phyloP scores from a whole-genome alignment of 2,329 filamentous ascomycete genomes.

The Endothia cerciana region DNA sequence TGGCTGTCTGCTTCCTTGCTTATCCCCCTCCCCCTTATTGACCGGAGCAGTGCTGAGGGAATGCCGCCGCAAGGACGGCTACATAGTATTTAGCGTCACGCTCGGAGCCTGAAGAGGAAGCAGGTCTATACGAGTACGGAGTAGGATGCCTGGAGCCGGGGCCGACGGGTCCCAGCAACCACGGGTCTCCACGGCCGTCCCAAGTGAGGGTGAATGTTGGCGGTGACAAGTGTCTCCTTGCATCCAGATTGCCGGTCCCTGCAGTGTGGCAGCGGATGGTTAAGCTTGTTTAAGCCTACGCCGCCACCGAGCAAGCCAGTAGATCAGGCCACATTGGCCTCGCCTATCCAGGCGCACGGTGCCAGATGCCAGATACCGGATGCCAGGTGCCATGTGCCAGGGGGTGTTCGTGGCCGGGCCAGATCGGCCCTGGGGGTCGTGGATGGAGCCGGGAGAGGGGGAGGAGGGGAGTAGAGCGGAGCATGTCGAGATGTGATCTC shows the following conservation, averaged over 20 bases:
- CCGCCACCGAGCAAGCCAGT: slow-evolving; percentile 26
- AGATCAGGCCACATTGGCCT: background rate
- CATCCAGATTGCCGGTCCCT: slow-evolving; percentile 24
- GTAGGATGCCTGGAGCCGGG: background rate
- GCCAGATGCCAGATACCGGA: background rate
- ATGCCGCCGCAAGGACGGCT: slow-evolving; percentile 1
- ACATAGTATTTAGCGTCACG: background rate
- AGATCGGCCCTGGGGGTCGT: slow-evolving; percentile 6
- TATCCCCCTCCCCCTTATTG: background rate
- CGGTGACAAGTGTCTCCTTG: slow-evolving; percentile 6
- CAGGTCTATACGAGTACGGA: slow-evolving; percentile 8
- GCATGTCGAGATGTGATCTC: background rate
- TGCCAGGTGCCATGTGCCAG: slow-evolving; percentile 4
- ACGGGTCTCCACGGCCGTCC: background rate
- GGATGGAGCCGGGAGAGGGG: background rate
- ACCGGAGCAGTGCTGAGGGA: background rate
- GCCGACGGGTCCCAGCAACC: background rate
- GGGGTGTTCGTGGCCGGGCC: background rate
- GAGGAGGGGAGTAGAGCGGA: background rate
- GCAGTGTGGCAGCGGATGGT: slow-evolving; percentile 28
- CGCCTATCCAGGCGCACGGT: too few relatives aligned
- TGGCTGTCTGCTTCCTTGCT: slow-evolving; percentile 8
- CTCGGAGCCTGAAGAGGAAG: background rate
- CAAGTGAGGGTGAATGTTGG: background rate
- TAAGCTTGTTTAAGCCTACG: slow-evolving; percentile 29